Evolutionary conservation across 352 stramenopile species (phyloP).

Genomic region (Achlya hypogyna): DNA sequence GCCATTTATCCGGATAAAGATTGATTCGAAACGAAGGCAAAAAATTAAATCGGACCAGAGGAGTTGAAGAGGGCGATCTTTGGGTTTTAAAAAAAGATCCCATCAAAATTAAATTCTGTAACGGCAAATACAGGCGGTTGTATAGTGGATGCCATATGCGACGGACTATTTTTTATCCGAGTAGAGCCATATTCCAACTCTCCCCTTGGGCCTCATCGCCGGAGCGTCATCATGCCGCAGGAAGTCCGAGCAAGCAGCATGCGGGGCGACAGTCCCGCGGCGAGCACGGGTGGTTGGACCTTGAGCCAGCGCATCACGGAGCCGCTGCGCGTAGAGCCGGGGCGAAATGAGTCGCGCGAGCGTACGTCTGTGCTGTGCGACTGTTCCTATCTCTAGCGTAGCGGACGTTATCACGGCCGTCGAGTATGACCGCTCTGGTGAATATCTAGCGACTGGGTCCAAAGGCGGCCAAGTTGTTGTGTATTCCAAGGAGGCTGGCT

Average conservation of each 20-base stretch:
- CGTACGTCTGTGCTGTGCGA: background rate
- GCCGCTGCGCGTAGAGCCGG: background rate
- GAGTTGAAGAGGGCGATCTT: constrained; percentile 3
- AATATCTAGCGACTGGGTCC: constrained; percentile 91
- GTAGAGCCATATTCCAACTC: background rate
- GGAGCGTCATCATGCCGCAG: background rate
- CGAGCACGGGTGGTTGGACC: background rate
- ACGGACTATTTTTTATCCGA: background rate
- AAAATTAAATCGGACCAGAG: background rate
- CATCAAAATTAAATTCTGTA: background rate
- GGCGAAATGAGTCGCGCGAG: background rate
- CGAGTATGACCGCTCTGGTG: constrained; percentile 87
- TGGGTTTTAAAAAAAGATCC: constrained; percentile 7
- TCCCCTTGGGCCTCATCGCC: background rate
- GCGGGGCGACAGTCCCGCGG: background rate
- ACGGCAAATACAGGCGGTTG: background rate
- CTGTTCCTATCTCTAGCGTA: no score
- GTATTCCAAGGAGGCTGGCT: constrained; percentile 51
- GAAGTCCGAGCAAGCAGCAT: background rate
- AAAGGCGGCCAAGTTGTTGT: constrained; percentile 89
- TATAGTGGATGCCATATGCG: background rate
- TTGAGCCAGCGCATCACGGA: constrained; percentile 3
- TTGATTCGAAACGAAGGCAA: no score
- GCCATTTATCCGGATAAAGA: background rate
- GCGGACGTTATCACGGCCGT: constrained; percentile 93